Evolutionary conservation across 2,329 filamentous ascomycete species (phyloP).

Genomic region (Penicillium sp.): DNA sequence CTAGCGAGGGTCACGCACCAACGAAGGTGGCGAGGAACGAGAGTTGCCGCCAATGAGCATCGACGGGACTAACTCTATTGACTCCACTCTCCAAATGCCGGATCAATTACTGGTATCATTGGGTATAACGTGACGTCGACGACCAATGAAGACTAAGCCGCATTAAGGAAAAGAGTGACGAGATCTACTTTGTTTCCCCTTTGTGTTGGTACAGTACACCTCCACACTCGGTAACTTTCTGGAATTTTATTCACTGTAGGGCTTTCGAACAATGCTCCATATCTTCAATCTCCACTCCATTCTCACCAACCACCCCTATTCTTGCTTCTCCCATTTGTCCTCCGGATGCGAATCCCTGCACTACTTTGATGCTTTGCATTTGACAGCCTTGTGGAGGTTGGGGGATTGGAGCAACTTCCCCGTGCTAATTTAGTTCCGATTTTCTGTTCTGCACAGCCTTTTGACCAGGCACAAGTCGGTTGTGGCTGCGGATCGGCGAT

Average conservation of each 20-base stretch:
- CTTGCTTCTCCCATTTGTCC: background rate
- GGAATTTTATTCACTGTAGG: background rate
- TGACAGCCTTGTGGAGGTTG: background rate
- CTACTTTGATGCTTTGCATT: background rate
- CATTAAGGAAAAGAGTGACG: background rate
- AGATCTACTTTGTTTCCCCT: slow-evolving; percentile 2
- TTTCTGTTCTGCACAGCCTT: background rate
- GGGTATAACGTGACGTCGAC: slow-evolving; percentile 21
- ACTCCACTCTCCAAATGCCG: slow-evolving; percentile 9
- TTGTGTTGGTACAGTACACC: background rate
- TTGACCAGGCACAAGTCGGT: slow-evolving; percentile 9
- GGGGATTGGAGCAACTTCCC: background rate
- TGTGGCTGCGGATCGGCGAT: slow-evolving; percentile 25
- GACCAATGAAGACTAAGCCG: slow-evolving; percentile 11
- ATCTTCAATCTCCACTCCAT: slow-evolving; percentile 4
- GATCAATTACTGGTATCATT: slow-evolving; percentile 4
- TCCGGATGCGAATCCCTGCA: background rate
- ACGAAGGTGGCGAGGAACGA: slow-evolving; percentile 16
- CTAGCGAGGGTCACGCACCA: slow-evolving; percentile 15
- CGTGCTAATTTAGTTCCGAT: background rate
- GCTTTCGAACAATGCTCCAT: slow-evolving; percentile 6
- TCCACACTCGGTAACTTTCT: background rate
- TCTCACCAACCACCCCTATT: background rate
- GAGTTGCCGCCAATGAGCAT: background rate
- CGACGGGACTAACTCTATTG: background rate